Evolutionary conservation across 1,284 basidiomycete genomes (phyloP), one percentile per base, ranked within the genome.

Genomic region (Pholiota adiposa): DNA sequence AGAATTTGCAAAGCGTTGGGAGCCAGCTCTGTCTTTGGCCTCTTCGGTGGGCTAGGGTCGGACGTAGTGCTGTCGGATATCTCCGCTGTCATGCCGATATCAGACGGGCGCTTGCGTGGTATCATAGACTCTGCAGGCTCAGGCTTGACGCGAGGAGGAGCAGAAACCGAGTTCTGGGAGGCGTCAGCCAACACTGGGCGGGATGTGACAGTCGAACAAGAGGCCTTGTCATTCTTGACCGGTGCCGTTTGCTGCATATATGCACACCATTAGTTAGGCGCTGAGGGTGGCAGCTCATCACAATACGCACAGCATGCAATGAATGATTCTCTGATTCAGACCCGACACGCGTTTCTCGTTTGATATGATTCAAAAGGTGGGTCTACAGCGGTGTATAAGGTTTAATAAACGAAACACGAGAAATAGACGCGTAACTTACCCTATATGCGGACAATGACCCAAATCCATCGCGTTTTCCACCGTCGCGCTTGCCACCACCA

Each of bases 381-480:
- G 40, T 56, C 67, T 62, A 60, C 46, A 51, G 52, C 56, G 3
- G 44, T 19, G n/a, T 36, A 56, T 57, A 23, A 18, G 36, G n/a
- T 53, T 51, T 7, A 44, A 25, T 29, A 11, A 49, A 5, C 16
- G 50, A 27, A 33, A 18, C n/a, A 51, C 54, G 31, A n/a, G 8
- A 31, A 29, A 51, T 51, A 61, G 53, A 41, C 44, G 29, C n/a
- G 49, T 43, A 36, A 67, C 76, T 56, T 67, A 84, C 83, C 56
- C 77, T 72, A 67, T 82, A 85, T 1, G 73, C 68, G 16, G 70
- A 69, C 40, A 85, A 65, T 16, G 77, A 77, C 11, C 82, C 82
- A 52, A 83, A 64, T 14, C 83, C 82, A 34, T 73, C 72, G 18
- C 59, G 60, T 59, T 69, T 69, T 11, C 83, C 81, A 11, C 80